These are phyloP conservation scores for Arthrobotrys pseudoclavata DNA, from an alignment of 2,329 filamentous ascomycete species.

Conservation along the genomic window DNA sequence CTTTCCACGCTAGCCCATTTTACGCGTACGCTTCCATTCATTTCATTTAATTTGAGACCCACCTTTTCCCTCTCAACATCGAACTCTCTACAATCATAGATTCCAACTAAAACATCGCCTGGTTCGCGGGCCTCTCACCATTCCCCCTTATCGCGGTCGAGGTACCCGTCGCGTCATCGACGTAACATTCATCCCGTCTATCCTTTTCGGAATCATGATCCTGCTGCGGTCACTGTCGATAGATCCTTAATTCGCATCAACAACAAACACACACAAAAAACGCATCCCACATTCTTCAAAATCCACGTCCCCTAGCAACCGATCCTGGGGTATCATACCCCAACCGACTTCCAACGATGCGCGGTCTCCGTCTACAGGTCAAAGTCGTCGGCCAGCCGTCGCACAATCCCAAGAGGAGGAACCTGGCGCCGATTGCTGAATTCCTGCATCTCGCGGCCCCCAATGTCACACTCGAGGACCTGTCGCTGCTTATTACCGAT, in stretches of 20 bases:
- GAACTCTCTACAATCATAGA: constrained; percentile 19
- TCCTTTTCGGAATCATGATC: constrained; percentile 18
- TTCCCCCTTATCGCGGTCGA: constrained; percentile 18
- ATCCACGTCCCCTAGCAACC: background rate
- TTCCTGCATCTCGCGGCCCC: constrained; percentile 62
- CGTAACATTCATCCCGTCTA: background rate
- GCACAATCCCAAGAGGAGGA: constrained; percentile 55
- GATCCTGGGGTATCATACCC: background rate
- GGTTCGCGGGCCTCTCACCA: background rate
- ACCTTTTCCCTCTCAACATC: constrained; percentile 31
- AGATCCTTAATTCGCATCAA: constrained; percentile 29
- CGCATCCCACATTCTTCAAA: background rate
- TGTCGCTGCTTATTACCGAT: constrained; percentile 59
- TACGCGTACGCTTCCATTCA: constrained; percentile 17
- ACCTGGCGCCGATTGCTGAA: constrained; percentile 40
- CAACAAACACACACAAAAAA: constrained; percentile 12
- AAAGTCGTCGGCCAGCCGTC: constrained; percentile 58
- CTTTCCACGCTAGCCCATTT: constrained; percentile 16
- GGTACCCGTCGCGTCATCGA: constrained; percentile 2
- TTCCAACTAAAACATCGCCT: background rate
- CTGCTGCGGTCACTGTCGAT: background rate
- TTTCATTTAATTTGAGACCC: constrained; percentile 30
- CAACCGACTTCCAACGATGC: constrained; percentile 49
- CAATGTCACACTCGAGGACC: constrained; percentile 60
- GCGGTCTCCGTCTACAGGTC: constrained; percentile 61